A percentile compares a stretch with the other conserved stretches of the same genome.
phyloP scores from a whole-genome alignment of 495 filamentous ascomycete species.

The Talaromyces trachyspermus region DNA sequence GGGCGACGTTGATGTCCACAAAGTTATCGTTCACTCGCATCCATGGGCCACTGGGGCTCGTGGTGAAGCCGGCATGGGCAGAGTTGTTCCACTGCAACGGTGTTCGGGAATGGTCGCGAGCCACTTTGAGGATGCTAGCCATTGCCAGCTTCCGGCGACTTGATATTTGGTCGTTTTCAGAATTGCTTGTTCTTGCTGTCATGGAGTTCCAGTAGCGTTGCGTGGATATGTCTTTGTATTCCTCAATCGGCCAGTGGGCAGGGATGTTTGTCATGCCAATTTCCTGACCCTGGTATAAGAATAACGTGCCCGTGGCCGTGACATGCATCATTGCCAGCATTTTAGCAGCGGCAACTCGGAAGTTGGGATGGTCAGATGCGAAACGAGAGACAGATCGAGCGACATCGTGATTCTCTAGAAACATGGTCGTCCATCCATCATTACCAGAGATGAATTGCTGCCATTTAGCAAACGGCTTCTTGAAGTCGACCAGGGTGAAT shows the following conservation, averaged over 20 bases:
- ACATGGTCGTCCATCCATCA: slow-evolving; percentile 49
- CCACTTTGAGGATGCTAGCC: slow-evolving; percentile 3
- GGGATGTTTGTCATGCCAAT: slow-evolving; percentile 55
- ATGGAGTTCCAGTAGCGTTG: slow-evolving; percentile 36
- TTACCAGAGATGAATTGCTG: slow-evolving; percentile 35
- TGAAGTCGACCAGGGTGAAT: not conserved
- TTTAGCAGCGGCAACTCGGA: slow-evolving; percentile 40
- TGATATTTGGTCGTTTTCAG: slow-evolving; percentile 16
- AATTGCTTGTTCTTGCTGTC: slow-evolving; percentile 1
- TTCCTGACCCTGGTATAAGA: slow-evolving; percentile 66
- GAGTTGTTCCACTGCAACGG: slow-evolving; percentile 40
- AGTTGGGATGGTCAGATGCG: slow-evolving; percentile 30
- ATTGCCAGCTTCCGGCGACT: slow-evolving; percentile 7
- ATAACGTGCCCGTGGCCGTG: slow-evolving; percentile 52
- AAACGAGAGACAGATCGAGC: slow-evolving; percentile 49
- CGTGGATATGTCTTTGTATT: slow-evolving; percentile 57
- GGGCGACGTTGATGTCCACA: slow-evolving; percentile 28
- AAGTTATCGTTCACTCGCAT: slow-evolving; percentile 45
- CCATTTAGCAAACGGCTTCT: slow-evolving; percentile 17
- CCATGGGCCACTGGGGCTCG: slow-evolving; percentile 33
- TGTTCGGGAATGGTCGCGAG: slow-evolving; percentile 37
- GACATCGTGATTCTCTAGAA: slow-evolving; percentile 61
- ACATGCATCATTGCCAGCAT: slow-evolving; percentile 48
- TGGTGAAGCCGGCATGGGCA: slow-evolving; percentile 36
- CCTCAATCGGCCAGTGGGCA: slow-evolving; percentile 45